Evolutionary conservation across 805 yeast genomes (phyloP), one percentile per base, ranked within the genome.

Genomic region (Cyberlindnera euphorbiiphila): DNA sequence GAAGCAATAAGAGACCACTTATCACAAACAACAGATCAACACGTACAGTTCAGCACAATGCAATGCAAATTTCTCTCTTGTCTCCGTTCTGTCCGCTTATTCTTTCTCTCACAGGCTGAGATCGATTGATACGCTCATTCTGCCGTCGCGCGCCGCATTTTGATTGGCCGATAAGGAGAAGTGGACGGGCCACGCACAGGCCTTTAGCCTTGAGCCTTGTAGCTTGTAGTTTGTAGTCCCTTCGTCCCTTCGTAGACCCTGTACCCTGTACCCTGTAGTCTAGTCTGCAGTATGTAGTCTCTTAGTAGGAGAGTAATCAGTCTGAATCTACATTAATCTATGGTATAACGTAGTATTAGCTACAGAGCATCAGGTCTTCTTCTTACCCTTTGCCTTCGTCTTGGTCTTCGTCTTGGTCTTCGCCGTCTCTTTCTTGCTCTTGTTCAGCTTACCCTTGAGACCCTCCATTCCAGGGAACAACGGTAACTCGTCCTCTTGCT

Each of bases 391-490:
- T 4, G 28, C 33, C 19, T 36, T 31, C 14, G 30, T 21, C 16
- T 25, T 26, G 6, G 32, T 14, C 20, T 24, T 16, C 6, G 21
- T 15, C 15, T 36, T 23, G 10, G 38, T n/a, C 16, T 21, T 41
- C 17, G 33, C n/a, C 11, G 55, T 42, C 15, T 51, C 51, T 32
- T 50, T 37, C n/a, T 12, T 23, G 37, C 30, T 37, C 33, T 47
- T 32, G 15, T 27, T 31, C 9, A 35, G 19, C 20, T 35, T 37
- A 6, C 43, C 45, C 26, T 37, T 43, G 12, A 39, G 24, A n/a
- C 43, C 26, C 27, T 40, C 37, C 17, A 45, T 20, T 1, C 49
- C 48, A 14, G 66, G 68, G 40, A 61, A 62, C 32, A 63, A 48
- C 21, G 45, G 45, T 3, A 36, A 22, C 3, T 20, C 35, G 31